Percentiles rank a stretch among this genome's conserved stretches.
These are phyloP conservation scores for Phytophthora colocasiae DNA, from an alignment of 352 stramenopile species.

Conservation along the genomic window DNA sequence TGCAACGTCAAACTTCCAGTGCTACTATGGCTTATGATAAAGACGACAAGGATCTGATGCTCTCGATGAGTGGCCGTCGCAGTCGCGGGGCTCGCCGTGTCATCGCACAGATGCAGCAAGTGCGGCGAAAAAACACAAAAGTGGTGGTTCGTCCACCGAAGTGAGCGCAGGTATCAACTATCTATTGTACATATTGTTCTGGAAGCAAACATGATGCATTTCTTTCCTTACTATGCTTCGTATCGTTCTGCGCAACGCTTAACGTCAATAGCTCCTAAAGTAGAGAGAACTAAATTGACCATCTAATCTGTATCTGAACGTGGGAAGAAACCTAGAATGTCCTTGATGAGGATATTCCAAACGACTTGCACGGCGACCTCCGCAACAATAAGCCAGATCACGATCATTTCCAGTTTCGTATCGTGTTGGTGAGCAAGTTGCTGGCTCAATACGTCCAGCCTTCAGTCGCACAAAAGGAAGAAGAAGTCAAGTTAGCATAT, in stretches of 20 bases:
- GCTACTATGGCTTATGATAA: slow-evolving; percentile 37
- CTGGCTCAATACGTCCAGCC: slow-evolving; percentile 92
- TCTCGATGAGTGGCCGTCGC: slow-evolving; percentile 32
- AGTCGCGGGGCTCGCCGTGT: slow-evolving; percentile 36
- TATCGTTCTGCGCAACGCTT: neutral
- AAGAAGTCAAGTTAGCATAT: neutral
- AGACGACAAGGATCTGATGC: slow-evolving; percentile 39
- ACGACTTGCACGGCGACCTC: slow-evolving; percentile 91
- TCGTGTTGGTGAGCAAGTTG: slow-evolving; percentile 92
- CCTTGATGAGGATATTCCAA: slow-evolving; percentile 91
- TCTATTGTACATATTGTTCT: neutral
- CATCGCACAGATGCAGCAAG: slow-evolving; percentile 42
- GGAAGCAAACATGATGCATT: slow-evolving; percentile 19
- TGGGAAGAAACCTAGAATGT: slow-evolving; percentile 89
- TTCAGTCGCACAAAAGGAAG: slow-evolving; percentile 18
- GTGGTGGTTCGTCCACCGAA: slow-evolving; percentile 37
- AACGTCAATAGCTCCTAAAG: too few species aligned
- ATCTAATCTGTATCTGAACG: slow-evolving; percentile 57
- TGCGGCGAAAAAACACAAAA: slow-evolving; percentile 54
- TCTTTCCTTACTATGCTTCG: slow-evolving; percentile 7
- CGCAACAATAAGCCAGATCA: slow-evolving; percentile 94
- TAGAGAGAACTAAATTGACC: neutral
- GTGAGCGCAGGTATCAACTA: slow-evolving; percentile 10
- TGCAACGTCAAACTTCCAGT: slow-evolving; percentile 46
- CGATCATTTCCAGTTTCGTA: slow-evolving; percentile 93